Conservation (phyloP, 306 rosid genomes). For the Vigna trinervia region DNA sequence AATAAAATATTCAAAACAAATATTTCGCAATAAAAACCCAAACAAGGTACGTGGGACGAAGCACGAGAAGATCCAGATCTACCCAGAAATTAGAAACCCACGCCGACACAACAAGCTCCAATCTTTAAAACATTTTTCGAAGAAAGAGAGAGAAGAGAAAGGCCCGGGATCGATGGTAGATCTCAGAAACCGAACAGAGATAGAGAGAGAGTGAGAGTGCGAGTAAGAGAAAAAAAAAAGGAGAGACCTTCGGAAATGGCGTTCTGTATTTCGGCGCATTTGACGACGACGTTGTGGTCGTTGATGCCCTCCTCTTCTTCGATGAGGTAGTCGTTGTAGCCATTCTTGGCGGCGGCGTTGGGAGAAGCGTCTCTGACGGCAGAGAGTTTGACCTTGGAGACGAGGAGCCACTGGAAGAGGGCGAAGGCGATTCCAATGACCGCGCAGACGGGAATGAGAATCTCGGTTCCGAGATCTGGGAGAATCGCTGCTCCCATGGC, state of each 20-base stretch:
- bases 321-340: slow-evolving; percentile 73
- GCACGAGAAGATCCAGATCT: slow-evolving; percentile 39
- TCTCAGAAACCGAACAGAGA: slow-evolving; percentile 19
- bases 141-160: not conserved
- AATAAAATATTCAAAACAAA: not conserved
- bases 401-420: slow-evolving; percentile 75
- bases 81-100: slow-evolving; percentile 25
- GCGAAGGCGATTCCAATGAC: slow-evolving; percentile 78
- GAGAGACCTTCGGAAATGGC: slow-evolving; percentile 89
- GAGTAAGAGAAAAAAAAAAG: not conserved
- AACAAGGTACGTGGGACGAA: slow-evolving; percentile 23
- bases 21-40: slow-evolving; percentile 17
- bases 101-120: not conserved
- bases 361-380: slow-evolving; percentile 49
- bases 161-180: not conserved
- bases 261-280: slow-evolving; percentile 90
- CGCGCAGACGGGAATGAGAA: slow-evolving; percentile 82
- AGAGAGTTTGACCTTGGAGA: slow-evolving; percentile 74
- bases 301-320: slow-evolving; percentile 94
- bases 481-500: slow-evolving; percentile 71
- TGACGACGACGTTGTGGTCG: slow-evolving; percentile 84
- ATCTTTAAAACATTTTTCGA: not conserved
- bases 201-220: not conserved
- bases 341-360: slow-evolving; percentile 63
- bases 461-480: slow-evolving; percentile 86